phyloP scores from a whole-genome alignment of 1,284 basidiomycete species.

The Cutaneotrichosporon cutaneum region DNA sequence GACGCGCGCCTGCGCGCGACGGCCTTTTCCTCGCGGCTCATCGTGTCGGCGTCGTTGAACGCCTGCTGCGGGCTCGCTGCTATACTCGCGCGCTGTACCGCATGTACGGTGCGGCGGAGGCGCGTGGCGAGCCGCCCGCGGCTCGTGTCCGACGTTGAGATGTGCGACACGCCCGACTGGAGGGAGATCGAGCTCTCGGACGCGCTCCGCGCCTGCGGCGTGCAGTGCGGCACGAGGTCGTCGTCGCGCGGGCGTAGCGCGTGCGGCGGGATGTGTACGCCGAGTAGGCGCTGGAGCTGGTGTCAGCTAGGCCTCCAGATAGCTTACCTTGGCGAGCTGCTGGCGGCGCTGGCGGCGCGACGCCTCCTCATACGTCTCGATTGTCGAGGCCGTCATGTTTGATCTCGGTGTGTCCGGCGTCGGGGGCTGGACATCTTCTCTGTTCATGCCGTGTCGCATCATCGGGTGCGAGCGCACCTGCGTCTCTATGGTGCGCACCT shows the following conservation, averaged over 20 bases:
- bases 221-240: slow-evolving; percentile 8
- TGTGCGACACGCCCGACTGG: neutral
- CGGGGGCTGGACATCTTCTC: neutral
- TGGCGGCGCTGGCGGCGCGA: slow-evolving; percentile 25
- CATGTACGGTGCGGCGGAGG: neutral
- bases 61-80: neutral
- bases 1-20: slow-evolving; percentile 30
- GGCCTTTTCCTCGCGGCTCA: slow-evolving; percentile 28
- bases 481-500: slow-evolving; percentile 12
- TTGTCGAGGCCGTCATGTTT: neutral
- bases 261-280: slow-evolving; percentile 27
- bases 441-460: neutral
- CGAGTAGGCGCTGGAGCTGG: slow-evolving; percentile 34
- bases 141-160: neutral
- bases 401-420: slow-evolving; percentile 3
- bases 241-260: slow-evolving; percentile 16
- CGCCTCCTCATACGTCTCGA: slow-evolving; percentile 22
- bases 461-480: neutral
- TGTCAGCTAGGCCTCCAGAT: neutral
- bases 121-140: neutral
- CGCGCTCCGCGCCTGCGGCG: neutral
- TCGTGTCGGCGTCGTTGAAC: slow-evolving; percentile 6
- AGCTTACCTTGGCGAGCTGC: slow-evolving; percentile 34
- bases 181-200: neutral
- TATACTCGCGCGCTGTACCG: neutral